Conservation (phyloP, 139 green algal genomes). For the Micromonas commoda region DNA sequence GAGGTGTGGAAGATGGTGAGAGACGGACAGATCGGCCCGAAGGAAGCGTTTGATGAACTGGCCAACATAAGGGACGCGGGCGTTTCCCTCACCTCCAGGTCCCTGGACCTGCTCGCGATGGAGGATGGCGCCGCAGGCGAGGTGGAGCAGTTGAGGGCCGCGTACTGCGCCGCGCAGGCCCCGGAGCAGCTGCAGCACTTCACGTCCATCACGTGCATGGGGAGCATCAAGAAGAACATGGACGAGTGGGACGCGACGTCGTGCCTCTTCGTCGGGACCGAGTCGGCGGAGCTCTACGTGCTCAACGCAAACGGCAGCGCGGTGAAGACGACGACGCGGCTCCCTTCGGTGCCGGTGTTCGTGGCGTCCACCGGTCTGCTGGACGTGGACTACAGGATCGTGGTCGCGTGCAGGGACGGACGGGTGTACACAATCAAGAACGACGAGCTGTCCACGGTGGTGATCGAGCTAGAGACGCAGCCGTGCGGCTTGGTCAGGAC, state of each 20-base stretch:
- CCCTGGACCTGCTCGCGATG: constrained; percentile 26
- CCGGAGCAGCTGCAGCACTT: constrained; percentile 41
- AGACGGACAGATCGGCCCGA: background rate
- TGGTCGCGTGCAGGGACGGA: constrained; percentile 53
- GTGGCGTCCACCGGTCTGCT: constrained; percentile 40
- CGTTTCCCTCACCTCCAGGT: constrained; percentile 11
- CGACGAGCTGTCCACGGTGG: constrained; percentile 40
- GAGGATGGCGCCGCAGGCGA: background rate
- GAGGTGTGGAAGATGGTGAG: constrained; percentile 40
- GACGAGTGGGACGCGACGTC: constrained; percentile 47
- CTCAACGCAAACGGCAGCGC: constrained; percentile 48
- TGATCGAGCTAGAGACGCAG: constrained; percentile 59
- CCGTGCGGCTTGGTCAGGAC: constrained; percentile 39
- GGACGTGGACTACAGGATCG: constrained; percentile 57
- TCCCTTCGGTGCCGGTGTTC: constrained; percentile 47
- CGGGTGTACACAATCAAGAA: constrained; percentile 56
- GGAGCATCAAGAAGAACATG: constrained; percentile 31
- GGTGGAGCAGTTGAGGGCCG: background rate
- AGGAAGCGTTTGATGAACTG: constrained; percentile 18
- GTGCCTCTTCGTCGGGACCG: constrained; percentile 58
- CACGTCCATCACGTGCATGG: constrained; percentile 61
- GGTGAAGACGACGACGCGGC: constrained; percentile 42
- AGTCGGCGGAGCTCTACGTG: constrained; percentile 53
- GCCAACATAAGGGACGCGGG: constrained; percentile 9
- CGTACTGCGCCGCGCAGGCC: constrained; percentile 25